These are phyloP conservation scores for Colletotrichum kahawae DNA, from an alignment of 2,329 filamentous ascomycete species.

Conservation along the genomic window DNA sequence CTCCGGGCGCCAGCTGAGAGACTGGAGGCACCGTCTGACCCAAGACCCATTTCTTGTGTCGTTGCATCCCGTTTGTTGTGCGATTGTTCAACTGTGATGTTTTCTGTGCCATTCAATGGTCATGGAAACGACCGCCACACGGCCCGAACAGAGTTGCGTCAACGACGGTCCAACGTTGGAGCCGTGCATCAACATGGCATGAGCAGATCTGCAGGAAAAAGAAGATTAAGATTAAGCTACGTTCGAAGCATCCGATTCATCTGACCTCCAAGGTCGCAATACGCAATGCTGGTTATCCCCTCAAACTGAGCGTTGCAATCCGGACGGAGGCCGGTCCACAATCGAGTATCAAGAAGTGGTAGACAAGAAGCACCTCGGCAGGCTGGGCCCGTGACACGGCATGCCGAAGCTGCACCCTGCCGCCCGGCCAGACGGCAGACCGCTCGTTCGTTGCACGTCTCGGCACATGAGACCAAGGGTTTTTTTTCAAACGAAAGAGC, in stretches of 20 bases:
- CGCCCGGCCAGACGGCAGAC: neutral
- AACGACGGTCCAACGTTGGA: neutral
- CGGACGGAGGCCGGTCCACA: neutral
- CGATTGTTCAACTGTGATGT: neutral
- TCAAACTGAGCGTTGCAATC: neutral
- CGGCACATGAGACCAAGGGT: constrained; percentile 8
- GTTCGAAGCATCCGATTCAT: neutral
- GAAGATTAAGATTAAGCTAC: neutral
- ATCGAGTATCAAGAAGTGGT: neutral
- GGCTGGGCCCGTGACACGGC: neutral
- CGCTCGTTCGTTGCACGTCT: neutral
- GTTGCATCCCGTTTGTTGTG: neutral
- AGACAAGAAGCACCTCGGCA: neutral
- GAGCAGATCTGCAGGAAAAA: neutral
- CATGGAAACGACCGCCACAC: neutral
- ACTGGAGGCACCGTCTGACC: neutral
- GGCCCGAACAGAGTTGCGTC: neutral
- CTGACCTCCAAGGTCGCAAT: neutral
- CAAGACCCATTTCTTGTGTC: neutral
- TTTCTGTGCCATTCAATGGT: neutral
- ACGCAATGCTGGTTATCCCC: neutral
- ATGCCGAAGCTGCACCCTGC: neutral
- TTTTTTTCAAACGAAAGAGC: neutral
- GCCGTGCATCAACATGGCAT: neutral
- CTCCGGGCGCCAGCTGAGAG: neutral